Conservation (phyloP, 2,329 filamentous ascomycete species). For the Taxawa tesnikishii region DNA sequence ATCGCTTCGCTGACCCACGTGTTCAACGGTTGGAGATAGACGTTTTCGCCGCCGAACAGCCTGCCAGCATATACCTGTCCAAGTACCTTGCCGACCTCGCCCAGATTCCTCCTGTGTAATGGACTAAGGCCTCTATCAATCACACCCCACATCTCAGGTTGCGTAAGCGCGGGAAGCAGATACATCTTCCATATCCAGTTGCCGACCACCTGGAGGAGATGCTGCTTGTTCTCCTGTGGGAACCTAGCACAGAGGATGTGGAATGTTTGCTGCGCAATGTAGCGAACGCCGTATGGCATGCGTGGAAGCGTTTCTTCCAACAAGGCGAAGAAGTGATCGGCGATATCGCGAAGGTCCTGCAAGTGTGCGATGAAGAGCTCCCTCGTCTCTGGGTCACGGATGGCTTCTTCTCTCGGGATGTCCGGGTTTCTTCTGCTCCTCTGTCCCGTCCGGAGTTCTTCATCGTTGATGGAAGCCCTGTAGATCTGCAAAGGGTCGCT, state of each 20-base stretch:
- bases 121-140: slow-evolving; percentile 81
- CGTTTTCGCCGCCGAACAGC: slow-evolving; percentile 85
- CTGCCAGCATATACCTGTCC: slow-evolving; percentile 77
- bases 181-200: slow-evolving; percentile 95
- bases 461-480: slow-evolving; percentile 87
- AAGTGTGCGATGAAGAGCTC: slow-evolving; percentile 89
- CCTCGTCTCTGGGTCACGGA: slow-evolving; percentile 85
- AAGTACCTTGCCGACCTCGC: slow-evolving; percentile 83
- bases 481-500: slow-evolving; percentile 98
- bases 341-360: slow-evolving; percentile 86
- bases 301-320: slow-evolving; percentile 73
- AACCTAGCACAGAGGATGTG: slow-evolving; percentile 67
- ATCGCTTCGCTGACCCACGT: slow-evolving; percentile 80
- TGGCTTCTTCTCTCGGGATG: slow-evolving; percentile 84
- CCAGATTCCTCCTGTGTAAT: slow-evolving; percentile 82
- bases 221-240: slow-evolving; percentile 62
- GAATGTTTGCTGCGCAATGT: slow-evolving; percentile 76
- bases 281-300: slow-evolving; percentile 89
- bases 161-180: slow-evolving; percentile 75
- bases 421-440: slow-evolving; percentile 72
- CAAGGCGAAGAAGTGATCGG: slow-evolving; percentile 73
- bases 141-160: slow-evolving; percentile 86
- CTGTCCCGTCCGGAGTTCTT: slow-evolving; percentile 83
- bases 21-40: slow-evolving; percentile 91
- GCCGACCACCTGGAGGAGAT: slow-evolving; percentile 70